Evolutionary conservation across 2,329 filamentous ascomycete genomes (phyloP).

Genomic region (Curvularia spicifera): DNA sequence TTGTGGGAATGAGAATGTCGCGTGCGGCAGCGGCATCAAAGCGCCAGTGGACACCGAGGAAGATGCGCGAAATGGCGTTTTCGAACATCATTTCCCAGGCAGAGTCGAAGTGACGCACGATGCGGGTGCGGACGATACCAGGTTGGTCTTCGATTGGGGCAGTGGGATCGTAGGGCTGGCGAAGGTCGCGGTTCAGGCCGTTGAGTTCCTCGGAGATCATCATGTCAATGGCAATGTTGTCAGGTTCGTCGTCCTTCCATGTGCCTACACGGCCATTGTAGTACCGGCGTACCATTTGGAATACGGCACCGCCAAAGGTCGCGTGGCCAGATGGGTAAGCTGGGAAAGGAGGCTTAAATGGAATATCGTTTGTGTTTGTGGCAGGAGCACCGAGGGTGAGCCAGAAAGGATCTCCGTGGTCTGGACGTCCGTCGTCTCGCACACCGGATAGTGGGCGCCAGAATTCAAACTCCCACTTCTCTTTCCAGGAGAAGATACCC

Average conservation of each 20-base stretch:
- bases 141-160: constrained; percentile 31
- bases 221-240: constrained; percentile 31
- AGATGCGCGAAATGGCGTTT: constrained; percentile 37
- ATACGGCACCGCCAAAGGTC: constrained; percentile 32
- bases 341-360: constrained; percentile 39
- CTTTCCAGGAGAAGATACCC: constrained; percentile 39
- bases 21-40: constrained; percentile 36
- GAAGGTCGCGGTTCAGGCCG: constrained; percentile 33
- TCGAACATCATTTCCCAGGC: constrained; percentile 40
- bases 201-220: constrained; percentile 35
- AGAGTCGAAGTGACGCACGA: constrained; percentile 25
- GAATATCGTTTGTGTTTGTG: constrained; percentile 31
- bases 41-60: constrained; percentile 38
- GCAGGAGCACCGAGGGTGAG: constrained; percentile 31
- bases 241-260: constrained; percentile 27
- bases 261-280: constrained; percentile 31
- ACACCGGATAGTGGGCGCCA: constrained; percentile 40
- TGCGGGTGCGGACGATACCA: constrained; percentile 33
- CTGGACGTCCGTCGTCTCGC: constrained; percentile 24
- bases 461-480: constrained; percentile 40
- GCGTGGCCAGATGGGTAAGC: constrained; percentile 39
- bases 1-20: constrained; percentile 25
- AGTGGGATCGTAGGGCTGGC: constrained; percentile 31
- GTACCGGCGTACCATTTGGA: constrained; percentile 34
- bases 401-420: constrained; percentile 32